These are phyloP conservation scores for Zasmidium citrigriseum DNA, from an alignment of 2,329 filamentous ascomycete genomes.

Conservation along the genomic window DNA sequence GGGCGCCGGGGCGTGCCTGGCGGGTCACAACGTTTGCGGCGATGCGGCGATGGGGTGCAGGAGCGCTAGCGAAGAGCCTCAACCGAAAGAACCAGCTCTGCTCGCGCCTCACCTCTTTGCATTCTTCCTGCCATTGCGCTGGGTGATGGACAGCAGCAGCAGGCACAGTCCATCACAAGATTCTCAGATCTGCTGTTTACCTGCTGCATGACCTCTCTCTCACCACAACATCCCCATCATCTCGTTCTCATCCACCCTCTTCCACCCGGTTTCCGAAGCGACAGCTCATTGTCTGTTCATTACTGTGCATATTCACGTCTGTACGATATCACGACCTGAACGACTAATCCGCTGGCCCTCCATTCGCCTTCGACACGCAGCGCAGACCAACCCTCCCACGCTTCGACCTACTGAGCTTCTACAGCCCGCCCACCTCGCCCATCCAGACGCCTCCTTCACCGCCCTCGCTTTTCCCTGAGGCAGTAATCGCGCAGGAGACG, in stretches of 20 bases:
- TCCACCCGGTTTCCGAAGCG: constrained; percentile 17
- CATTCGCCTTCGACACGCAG: constrained; percentile 7
- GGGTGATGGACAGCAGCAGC: neutral
- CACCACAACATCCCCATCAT: constrained; percentile 4
- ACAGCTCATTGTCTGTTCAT: constrained; percentile 13
- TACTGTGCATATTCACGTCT: constrained; percentile 12
- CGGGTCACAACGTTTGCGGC: neutral
- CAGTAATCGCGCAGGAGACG: neutral
- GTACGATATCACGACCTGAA: constrained; percentile 16
- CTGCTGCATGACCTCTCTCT: neutral
- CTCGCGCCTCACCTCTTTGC: neutral
- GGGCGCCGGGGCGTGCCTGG: neutral
- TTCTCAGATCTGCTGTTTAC: neutral
- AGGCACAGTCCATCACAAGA: neutral
- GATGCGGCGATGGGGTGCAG: neutral
- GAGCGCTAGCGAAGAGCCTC: neutral
- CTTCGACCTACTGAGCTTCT: constrained; percentile 14
- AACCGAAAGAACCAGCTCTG: neutral
- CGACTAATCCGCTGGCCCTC: neutral
- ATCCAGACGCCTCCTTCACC: neutral
- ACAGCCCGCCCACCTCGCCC: neutral
- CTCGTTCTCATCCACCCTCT: neutral
- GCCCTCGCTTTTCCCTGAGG: neutral
- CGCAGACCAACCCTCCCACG: constrained; percentile 5
- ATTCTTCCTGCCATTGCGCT: neutral